Conservation (phyloP, 164 flowering plant species). For the Vitis amurensis region DNA sequence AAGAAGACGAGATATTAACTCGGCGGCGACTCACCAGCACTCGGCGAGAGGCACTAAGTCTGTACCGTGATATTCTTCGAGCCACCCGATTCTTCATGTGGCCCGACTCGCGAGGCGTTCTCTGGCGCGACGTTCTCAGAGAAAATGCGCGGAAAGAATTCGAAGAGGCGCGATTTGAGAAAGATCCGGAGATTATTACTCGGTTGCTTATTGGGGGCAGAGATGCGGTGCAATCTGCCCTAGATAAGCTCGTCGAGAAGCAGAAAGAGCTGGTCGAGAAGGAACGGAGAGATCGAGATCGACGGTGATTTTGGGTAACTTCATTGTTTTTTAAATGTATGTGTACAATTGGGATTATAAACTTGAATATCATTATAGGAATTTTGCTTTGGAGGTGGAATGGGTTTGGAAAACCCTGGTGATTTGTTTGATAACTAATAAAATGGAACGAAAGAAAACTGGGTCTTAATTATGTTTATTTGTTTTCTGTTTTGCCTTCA, state of each 20-base stretch:
- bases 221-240: conserved; percentile 67
- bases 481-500: not conserved
- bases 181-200: conserved; percentile 68
- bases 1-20: too few relatives aligned
- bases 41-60: too few relatives aligned
- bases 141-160: conserved; percentile 78
- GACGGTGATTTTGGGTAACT: conserved; percentile 11
- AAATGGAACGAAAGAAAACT: not conserved
- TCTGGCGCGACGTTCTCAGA: conserved; percentile 74
- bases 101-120: conserved; percentile 55
- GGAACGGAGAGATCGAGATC: conserved; percentile 35
- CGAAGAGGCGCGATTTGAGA: conserved; percentile 71
- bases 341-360: not conserved
- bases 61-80: too few relatives aligned
- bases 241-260: conserved; percentile 78
- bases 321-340: not conserved
- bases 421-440: not conserved
- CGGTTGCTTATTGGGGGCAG: conserved; percentile 68
- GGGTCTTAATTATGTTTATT: not conserved
- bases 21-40: too few relatives aligned
- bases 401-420: not conserved
- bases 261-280: conserved; percentile 63
- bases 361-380: too few relatives aligned
- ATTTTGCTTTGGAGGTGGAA: not conserved
- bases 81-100: conserved; percentile 48